These are phyloP conservation scores for Microthyrium microscopicum DNA, from an alignment of 2,329 filamentous ascomycete genomes.

Conservation along the genomic window DNA sequence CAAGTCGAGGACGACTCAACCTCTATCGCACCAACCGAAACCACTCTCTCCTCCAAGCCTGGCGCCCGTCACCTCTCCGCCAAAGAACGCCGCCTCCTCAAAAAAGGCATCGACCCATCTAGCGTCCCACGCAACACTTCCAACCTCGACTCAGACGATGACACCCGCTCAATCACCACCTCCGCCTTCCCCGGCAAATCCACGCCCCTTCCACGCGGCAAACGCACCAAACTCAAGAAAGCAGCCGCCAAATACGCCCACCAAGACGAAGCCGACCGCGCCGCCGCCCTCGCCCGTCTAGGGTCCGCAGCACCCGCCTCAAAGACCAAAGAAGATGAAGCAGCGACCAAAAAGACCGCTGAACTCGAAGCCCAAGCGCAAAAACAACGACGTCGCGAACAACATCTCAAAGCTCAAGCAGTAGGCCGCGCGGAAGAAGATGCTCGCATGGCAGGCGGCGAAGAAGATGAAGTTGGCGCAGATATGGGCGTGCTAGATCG, in stretches of 20 bases:
- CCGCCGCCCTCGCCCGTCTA: constrained; percentile 69
- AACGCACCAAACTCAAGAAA: constrained; percentile 72
- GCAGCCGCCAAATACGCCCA: constrained; percentile 77
- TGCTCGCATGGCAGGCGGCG: constrained; percentile 31
- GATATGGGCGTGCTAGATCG: constrained; percentile 49
- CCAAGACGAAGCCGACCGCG: constrained; percentile 87
- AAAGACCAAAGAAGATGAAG: constrained; percentile 47
- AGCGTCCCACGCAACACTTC: not conserved
- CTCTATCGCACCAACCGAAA: constrained; percentile 15
- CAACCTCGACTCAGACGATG: constrained; percentile 12
- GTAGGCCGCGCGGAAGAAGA: constrained; percentile 62
- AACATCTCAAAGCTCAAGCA: constrained; percentile 62
- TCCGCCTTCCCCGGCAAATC: not conserved
- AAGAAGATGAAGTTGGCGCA: constrained; percentile 30
- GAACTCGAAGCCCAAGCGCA: constrained; percentile 55
- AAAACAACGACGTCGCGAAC: constrained; percentile 58
- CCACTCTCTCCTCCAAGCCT: too few relatives aligned
- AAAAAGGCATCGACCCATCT: constrained; percentile 15
- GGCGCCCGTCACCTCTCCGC: constrained; percentile 21
- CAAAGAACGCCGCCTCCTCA: constrained; percentile 20
- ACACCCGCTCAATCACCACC: constrained; percentile 12
- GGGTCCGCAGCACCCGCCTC: too few relatives aligned
- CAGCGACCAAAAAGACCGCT: constrained; percentile 41
- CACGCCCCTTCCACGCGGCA: constrained; percentile 42
- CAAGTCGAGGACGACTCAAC: constrained; percentile 9